Conservation (phyloP, 2,329 filamentous ascomycete genomes). For the Amesomyces nigricolor region DNA sequence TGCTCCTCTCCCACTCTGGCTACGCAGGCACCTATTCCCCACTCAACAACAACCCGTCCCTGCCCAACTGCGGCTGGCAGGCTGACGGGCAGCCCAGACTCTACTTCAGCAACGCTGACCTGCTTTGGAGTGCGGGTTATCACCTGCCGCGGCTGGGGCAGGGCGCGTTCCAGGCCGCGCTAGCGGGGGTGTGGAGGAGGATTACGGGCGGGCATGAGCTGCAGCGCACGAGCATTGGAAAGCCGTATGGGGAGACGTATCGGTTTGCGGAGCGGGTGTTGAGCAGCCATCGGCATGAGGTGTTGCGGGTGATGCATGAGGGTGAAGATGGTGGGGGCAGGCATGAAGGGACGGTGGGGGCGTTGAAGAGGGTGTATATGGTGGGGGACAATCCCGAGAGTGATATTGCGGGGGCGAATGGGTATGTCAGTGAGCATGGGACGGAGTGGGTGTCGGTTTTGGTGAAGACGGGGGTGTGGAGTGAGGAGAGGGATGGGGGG, state of each 20-base stretch:
- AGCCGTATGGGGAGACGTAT: constrained; percentile 74
- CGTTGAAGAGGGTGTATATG: constrained; percentile 82
- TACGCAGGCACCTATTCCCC: constrained; percentile 72
- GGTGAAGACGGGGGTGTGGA: constrained; percentile 33
- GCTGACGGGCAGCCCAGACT: constrained; percentile 72
- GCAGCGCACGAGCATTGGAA: constrained; percentile 67
- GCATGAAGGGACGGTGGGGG: constrained; percentile 26
- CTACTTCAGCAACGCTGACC: constrained; percentile 85
- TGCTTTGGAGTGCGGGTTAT: constrained; percentile 83
- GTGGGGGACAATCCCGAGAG: constrained; percentile 85
- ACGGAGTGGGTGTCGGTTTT: constrained; percentile 36
- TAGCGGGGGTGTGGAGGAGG: constrained; percentile 73
- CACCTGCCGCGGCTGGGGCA: constrained; percentile 84
- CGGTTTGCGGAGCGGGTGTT: constrained; percentile 75
- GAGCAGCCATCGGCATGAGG: constrained; percentile 48
- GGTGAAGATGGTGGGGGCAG: constrained; percentile 9
- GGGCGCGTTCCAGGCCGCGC: constrained; percentile 78
- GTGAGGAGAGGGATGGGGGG: constrained; percentile 15
- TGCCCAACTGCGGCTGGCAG: constrained; percentile 75
- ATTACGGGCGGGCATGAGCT: constrained; percentile 61
- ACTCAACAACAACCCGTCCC: constrained; percentile 58
- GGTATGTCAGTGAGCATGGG: constrained; percentile 59
- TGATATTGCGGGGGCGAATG: constrained; percentile 84
- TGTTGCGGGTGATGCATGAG: constrained; percentile 34
- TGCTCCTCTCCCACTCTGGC: constrained; percentile 73